Evolutionary conservation across 176 grass and related monocot species (phyloP).

Genomic region (Musa beccarii): DNA sequence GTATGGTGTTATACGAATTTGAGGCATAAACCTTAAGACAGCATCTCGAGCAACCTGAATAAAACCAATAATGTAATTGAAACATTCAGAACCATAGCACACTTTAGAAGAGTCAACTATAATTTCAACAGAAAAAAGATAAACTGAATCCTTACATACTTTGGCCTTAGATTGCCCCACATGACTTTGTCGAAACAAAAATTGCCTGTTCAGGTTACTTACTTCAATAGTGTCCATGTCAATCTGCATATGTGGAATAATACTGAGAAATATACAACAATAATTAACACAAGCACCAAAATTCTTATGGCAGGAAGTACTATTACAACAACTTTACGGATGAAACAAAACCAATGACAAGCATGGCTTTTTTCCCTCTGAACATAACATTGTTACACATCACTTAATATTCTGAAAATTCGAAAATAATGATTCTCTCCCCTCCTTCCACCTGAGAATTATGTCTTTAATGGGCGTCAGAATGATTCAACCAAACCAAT

Average conservation of each 20-base stretch:
- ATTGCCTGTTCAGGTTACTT: slow-evolving; percentile 96
- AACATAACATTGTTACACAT: no score
- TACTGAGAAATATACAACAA: neutral
- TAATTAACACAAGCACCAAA: neutral
- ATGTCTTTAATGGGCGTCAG: no score
- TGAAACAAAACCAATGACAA: no score
- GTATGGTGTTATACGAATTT: slow-evolving; percentile 70
- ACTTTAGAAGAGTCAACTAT: neutral
- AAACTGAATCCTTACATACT: slow-evolving; percentile 33
- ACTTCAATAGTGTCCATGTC: slow-evolving; percentile 99
- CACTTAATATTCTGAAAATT: no score
- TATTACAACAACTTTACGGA: neutral
- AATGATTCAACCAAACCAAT: no score
- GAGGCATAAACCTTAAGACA: slow-evolving; percentile 72
- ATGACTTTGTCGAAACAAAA: slow-evolving; percentile 92
- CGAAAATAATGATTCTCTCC: no score
- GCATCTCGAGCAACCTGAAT: slow-evolving; percentile 80
- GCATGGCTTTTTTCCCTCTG: no score
- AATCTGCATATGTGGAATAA: slow-evolving; percentile 47
- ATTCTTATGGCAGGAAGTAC: no score
- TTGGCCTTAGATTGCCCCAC: slow-evolving; percentile 97
- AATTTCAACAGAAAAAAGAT: slow-evolving; percentile 5
- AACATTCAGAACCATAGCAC: slow-evolving; percentile 8
- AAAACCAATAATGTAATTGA: slow-evolving; percentile 4
- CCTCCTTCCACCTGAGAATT: no score